Evolutionary conservation across 768 basidiomycete species (phyloP).

Genomic region (Collybia mongolica): DNA sequence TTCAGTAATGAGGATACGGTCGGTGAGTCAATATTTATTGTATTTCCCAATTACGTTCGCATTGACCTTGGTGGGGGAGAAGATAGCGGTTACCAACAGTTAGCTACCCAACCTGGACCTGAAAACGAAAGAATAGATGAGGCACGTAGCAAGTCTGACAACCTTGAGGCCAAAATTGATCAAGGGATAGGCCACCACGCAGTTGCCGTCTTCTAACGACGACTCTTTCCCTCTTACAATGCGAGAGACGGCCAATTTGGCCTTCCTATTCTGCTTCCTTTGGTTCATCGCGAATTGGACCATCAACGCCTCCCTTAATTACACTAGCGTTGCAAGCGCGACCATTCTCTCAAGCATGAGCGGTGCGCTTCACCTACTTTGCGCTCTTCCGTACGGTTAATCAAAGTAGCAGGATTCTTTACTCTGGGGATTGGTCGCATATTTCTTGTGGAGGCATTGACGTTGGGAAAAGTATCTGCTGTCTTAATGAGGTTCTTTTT

Average conservation of each 20-base stretch:
- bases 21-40: no score
- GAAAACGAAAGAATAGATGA: not conserved
- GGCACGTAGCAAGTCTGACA: no score
- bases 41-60: not conserved
- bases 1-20: not conserved
- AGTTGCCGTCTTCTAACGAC: not conserved
- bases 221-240: conserved; percentile 45
- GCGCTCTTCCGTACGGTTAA: not conserved
- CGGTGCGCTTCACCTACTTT: conserved; percentile 46
- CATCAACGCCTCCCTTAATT: conserved; percentile 78
- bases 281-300: conserved; percentile 98
- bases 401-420: conserved; percentile 74
- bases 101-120: conserved; percentile 18
- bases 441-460: conserved; percentile 78
- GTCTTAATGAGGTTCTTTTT: conserved; percentile 68
- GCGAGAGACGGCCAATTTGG: conserved; percentile 75
- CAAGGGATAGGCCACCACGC: conserved; percentile 1
- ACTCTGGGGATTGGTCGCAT: conserved; percentile 83
- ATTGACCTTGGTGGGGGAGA: conserved; percentile 7
- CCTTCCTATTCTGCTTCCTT: conserved; percentile 77
- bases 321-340: conserved; percentile 92
- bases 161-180: not conserved
- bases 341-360: conserved; percentile 90
- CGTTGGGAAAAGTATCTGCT: conserved; percentile 68
- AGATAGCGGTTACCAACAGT: conserved; percentile 22